phyloP scores from a whole-genome alignment of 805 yeast species.

The Yarrowia bubula region DNA sequence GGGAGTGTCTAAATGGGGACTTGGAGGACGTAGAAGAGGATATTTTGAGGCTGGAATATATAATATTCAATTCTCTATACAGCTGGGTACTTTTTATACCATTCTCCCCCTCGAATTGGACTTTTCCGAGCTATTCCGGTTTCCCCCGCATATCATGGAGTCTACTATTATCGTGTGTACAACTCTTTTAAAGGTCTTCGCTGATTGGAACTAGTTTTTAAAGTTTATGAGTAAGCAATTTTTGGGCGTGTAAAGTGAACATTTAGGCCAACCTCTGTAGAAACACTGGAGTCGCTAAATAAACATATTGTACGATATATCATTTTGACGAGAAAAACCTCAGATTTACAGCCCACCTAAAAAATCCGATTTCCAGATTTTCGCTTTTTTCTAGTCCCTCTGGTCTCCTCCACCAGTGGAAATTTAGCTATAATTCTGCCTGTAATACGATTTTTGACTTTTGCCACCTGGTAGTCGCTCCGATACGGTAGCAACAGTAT shows the following conservation, averaged over 20 bases:
- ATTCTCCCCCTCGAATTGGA: neutral
- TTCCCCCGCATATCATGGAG: slow-evolving; percentile 21
- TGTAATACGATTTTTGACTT: neutral
- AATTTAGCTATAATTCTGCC: neutral
- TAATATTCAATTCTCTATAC: neutral
- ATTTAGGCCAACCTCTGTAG: too few species aligned
- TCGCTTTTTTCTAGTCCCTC: neutral
- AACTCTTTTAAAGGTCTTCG: neutral
- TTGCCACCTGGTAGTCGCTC: neutral
- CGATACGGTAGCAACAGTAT: neutral
- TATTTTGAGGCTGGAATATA: neutral
- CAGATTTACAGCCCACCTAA: neutral
- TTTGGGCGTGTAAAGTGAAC: neutral
- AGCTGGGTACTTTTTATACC: too few species aligned
- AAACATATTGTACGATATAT: too few species aligned
- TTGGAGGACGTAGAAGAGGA: neutral
- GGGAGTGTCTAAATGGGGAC: neutral
- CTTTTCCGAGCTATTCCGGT: slow-evolving; percentile 2
- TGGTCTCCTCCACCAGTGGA: neutral
- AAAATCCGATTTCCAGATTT: neutral
- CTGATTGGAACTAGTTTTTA: neutral
- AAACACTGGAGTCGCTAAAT: too few species aligned
- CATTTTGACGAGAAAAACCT: neutral
- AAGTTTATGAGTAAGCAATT: neutral
- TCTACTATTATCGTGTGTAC: slow-evolving; percentile 11